phyloP scores from a whole-genome alignment of 2,329 filamentous ascomycete genomes.

The Ascomycota sp. region DNA sequence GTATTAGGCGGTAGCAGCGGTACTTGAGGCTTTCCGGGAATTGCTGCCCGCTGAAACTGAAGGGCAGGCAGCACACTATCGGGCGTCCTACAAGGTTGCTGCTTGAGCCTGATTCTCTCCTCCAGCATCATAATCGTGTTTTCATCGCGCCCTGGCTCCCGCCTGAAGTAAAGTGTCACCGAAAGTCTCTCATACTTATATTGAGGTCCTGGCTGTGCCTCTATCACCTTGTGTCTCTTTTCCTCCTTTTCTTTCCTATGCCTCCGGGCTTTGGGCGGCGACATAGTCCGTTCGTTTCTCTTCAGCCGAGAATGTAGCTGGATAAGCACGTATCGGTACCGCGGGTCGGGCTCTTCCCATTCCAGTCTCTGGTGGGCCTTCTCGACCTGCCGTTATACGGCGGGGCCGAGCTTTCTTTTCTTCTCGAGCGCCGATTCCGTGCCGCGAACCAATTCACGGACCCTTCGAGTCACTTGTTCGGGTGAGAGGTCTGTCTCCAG shows the following conservation, averaged over 20 bases:
- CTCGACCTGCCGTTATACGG: slow-evolving; percentile 21
- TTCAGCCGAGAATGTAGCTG: slow-evolving; percentile 21
- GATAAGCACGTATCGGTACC: slow-evolving; percentile 18
- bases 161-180: slow-evolving; percentile 24
- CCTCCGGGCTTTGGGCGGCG: slow-evolving; percentile 3
- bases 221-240: slow-evolving; percentile 4
- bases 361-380: slow-evolving; percentile 13
- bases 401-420: slow-evolving; percentile 12
- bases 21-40: no score
- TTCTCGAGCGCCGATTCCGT: slow-evolving; percentile 14
- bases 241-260: slow-evolving; percentile 5
- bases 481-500: slow-evolving; percentile 16
- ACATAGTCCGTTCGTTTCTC: slow-evolving; percentile 5
- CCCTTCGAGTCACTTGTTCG: slow-evolving; percentile 13
- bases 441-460: slow-evolving; percentile 15
- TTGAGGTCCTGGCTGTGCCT: slow-evolving; percentile 8
- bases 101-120: slow-evolving; percentile 3
- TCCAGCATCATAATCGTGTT: slow-evolving; percentile 10
- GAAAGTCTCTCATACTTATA: slow-evolving; percentile 15
- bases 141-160: slow-evolving; percentile 13
- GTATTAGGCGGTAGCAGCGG: no score
- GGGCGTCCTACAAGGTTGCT: no score
- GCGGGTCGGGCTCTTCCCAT: slow-evolving; percentile 12
- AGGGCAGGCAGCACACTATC: no score
- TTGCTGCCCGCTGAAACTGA: no score